Conservation (phyloP, 306 rosid genomes). For the Sechiopsis laciniata region DNA sequence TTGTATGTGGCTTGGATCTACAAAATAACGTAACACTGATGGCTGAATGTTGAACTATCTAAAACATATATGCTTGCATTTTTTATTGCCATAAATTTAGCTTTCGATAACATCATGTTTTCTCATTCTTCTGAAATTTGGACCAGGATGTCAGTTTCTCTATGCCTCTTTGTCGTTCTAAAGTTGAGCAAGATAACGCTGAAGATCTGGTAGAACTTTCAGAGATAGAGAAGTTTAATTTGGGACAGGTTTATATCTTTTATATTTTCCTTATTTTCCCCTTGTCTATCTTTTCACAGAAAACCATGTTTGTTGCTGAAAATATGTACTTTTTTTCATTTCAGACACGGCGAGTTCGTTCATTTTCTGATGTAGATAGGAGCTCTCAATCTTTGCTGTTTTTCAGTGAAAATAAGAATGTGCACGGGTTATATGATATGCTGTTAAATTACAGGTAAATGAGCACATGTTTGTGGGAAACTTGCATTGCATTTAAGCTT, state of each 20-base stretch:
- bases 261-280: neutral
- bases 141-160: conserved; percentile 73
- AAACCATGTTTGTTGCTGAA: neutral
- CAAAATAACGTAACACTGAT: neutral
- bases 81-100: neutral
- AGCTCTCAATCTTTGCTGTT: conserved; percentile 71
- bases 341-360: conserved; percentile 62
- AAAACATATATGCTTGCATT: neutral
- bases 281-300: neutral
- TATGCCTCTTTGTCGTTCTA: conserved; percentile 89
- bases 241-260: conserved; percentile 70
- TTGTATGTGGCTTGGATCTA: neutral
- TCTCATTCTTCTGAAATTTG: conserved; percentile 20
- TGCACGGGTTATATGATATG: conserved; percentile 74
- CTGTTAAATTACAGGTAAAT: conserved; percentile 78
- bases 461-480: neutral
- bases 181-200: conserved; percentile 64
- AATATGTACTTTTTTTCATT: conserved; percentile 21
- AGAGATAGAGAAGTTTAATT: conserved; percentile 81
- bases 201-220: conserved; percentile 91
- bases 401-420: conserved; percentile 57
- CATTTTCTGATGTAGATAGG: conserved; percentile 63
- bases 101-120: neutral
- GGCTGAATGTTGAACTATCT: neutral
- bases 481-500: neutral